These are phyloP conservation scores for Lentinula guzmanii DNA, from an alignment of 768 basidiomycete genomes.

Conservation along the genomic window DNA sequence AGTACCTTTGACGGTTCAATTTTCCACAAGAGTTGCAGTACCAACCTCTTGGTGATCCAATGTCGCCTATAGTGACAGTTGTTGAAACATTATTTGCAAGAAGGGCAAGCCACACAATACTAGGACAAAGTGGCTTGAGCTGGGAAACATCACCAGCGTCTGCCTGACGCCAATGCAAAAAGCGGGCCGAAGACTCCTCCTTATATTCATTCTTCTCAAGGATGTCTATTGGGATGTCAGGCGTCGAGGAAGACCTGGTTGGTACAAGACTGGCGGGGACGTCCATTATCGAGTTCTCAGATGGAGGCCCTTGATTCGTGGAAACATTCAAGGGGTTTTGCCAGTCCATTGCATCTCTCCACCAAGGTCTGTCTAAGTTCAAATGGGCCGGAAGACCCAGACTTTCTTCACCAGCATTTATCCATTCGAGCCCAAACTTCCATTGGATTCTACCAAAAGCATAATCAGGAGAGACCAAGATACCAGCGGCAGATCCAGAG, in stretches of 20 bases:
- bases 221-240: no score
- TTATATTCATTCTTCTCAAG: not conserved
- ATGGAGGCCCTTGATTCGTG: not conserved
- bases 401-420: constrained; percentile 40
- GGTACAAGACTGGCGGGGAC: not conserved
- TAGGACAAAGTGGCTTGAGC: not conserved
- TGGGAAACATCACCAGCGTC: not conserved
- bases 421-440: constrained; percentile 43
- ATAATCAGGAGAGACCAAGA: constrained; percentile 1
- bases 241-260: not conserved
- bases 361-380: constrained; percentile 18
- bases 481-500: not conserved
- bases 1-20: constrained; percentile 37
- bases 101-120: not conserved
- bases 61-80: not conserved
- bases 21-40: constrained; percentile 41
- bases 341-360: constrained; percentile 13
- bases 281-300: not conserved
- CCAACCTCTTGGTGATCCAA: constrained; percentile 32
- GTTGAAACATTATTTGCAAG: not conserved
- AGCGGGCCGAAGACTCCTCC: not conserved
- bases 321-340: not conserved
- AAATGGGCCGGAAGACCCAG: constrained; percentile 13
- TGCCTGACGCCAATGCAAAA: not conserved
- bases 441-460: constrained; percentile 33